Conservation (phyloP, 306 rosid species). For the Pyrus communis region DNA sequence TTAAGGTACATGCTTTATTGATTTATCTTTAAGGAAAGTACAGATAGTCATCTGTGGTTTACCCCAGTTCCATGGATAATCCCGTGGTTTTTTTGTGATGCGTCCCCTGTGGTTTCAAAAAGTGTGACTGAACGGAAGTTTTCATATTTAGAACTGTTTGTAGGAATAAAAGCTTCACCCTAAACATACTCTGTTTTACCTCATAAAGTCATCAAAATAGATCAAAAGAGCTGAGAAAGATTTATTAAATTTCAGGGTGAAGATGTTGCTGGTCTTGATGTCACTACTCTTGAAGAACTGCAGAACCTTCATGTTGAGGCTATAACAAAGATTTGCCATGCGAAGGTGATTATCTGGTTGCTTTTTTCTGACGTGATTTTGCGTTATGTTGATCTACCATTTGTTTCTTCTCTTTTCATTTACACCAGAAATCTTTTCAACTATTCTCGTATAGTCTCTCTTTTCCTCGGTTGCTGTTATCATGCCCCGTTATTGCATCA, state of each 20-base stretch:
- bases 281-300: slow-evolving; percentile 56
- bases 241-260: slow-evolving; percentile 42
- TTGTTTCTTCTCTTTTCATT: neutral
- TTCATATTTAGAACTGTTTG: neutral
- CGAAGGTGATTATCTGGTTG: slow-evolving; percentile 42
- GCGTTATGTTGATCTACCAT: neutral
- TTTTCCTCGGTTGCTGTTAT: too few species aligned
- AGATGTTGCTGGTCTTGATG: slow-evolving; percentile 49
- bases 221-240: slow-evolving; percentile 3
- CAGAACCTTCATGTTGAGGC: slow-evolving; percentile 75
- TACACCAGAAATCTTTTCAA: neutral
- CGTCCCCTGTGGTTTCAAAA: neutral
- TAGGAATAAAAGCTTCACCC: neutral
- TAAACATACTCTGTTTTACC: neutral
- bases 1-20: slow-evolving; percentile 45
- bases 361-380: neutral
- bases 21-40: neutral
- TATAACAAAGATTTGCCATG: slow-evolving; percentile 65
- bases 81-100: neutral
- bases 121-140: neutral
- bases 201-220: neutral
- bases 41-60: neutral
- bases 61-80: slow-evolving; percentile 5
- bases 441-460: neutral
- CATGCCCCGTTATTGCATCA: neutral